These are phyloP conservation scores for thale cress (Arabidopsis thaliana) DNA, from an alignment of 345 rosid genomes.

Conservation along the genomic window TAIR10.1 NC_003070.9:23132001-23132500, in stretches of 20 bases:
- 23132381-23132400: slow-evolving; percentile 41
- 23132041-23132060: slow-evolving; percentile 29
- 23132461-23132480: slow-evolving; percentile 50
- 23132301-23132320: slow-evolving; percentile 60
- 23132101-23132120: not conserved
- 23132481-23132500: slow-evolving; percentile 46
- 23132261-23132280: slow-evolving; percentile 57
- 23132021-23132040: not conserved
- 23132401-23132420: slow-evolving; percentile 39
- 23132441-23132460: slow-evolving; percentile 51
- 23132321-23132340: slow-evolving; percentile 38
- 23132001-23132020: slow-evolving; percentile 21
- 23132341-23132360: slow-evolving; percentile 63
- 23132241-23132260: slow-evolving; percentile 66
- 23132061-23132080: slow-evolving; percentile 56
- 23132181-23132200: slow-evolving; percentile 57
- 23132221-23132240: slow-evolving; percentile 55
- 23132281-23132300: slow-evolving; percentile 55
- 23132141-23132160: slow-evolving; percentile 16
- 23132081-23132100: slow-evolving; percentile 51
- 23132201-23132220: slow-evolving; percentile 55
- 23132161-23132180: slow-evolving; percentile 12
- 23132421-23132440: slow-evolving; percentile 39
- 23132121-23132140: slow-evolving; percentile 28
- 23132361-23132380: slow-evolving; percentile 43